Percentiles rank a stretch among this genome's conserved stretches.
These are phyloP conservation scores for Aspergillus brunneoviolaceus DNA, from an alignment of 2,329 filamentous ascomycete genomes.

Conservation along the genomic window DNA sequence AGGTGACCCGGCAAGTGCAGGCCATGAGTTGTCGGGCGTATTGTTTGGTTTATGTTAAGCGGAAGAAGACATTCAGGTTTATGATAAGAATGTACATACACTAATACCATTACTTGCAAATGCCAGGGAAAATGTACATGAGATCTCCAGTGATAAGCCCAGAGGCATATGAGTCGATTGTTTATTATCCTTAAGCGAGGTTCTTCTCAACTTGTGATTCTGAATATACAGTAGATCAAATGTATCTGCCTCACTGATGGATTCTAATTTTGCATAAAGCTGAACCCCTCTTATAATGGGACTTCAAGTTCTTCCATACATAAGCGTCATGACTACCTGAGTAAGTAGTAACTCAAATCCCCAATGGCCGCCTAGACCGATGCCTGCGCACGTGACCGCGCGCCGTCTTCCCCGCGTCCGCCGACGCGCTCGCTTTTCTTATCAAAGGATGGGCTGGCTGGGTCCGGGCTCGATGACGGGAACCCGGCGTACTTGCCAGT, in stretches of 20 bases:
- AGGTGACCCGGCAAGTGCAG: neutral
- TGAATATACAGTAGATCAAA: no score
- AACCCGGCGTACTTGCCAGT: no score
- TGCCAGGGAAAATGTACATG: neutral
- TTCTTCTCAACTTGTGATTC: no score
- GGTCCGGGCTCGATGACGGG: no score
- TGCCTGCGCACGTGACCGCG: constrained; percentile 15
- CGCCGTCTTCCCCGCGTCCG: constrained; percentile 20
- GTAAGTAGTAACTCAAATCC: neutral
- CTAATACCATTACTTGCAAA: neutral
- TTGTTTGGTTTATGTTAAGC: neutral
- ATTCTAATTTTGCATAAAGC: no score
- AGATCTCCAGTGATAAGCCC: no score
- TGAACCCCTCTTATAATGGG: no score
- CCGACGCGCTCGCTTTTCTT: constrained; percentile 13
- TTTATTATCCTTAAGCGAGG: no score
- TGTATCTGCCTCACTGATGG: no score
- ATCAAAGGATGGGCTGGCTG: neutral
- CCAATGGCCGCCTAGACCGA: neutral
- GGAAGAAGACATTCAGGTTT: neutral
- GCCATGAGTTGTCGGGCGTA: neutral
- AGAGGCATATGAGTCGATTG: no score
- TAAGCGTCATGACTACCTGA: no score
- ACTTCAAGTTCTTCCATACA: no score
- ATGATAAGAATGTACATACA: neutral